These are phyloP conservation scores for Taphrina deformans DNA, from an alignment of 1,139 yeast species.

Conservation along the genomic window DNA sequence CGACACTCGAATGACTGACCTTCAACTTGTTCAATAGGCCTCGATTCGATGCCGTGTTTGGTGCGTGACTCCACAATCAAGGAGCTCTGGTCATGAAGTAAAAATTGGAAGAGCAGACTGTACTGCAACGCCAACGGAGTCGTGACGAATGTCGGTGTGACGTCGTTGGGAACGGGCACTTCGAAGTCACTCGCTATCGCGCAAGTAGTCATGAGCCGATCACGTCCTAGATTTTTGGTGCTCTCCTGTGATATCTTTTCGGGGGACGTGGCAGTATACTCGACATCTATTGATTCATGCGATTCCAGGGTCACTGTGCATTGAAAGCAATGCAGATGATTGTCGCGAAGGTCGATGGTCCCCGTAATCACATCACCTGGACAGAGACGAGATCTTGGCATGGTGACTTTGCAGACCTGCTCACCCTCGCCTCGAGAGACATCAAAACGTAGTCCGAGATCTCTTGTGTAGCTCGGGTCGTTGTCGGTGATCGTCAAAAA, in stretches of 20 bases:
- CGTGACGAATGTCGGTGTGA: constrained; percentile 9
- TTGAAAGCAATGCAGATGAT: constrained; percentile 11
- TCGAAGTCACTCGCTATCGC: constrained; percentile 1
- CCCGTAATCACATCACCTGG: constrained; percentile 11
- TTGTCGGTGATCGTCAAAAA: neutral
- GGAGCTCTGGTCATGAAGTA: neutral
- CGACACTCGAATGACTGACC: constrained; percentile 25
- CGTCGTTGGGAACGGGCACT: constrained; percentile 5
- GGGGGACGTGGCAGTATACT: neutral
- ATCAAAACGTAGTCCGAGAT: constrained; percentile 8
- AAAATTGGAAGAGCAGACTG: constrained; percentile 7
- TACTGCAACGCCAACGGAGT: neutral
- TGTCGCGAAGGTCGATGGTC: neutral
- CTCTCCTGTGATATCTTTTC: constrained; percentile 2
- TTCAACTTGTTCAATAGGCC: neutral
- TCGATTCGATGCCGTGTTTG: constrained; percentile 18
- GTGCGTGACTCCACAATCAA: constrained; percentile 2
- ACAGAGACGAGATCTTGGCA: neutral
- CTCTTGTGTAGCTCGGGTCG: neutral
- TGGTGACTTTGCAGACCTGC: constrained; percentile 11
- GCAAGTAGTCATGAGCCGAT: neutral
- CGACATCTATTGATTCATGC: neutral
- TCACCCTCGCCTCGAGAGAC: constrained; percentile 10
- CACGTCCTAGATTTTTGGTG: neutral
- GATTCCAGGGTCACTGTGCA: constrained; percentile 8